Base-by-base conservation (phyloP, 371 early-diverging fungal species). In the Lichtheimia hyalospora region DNA sequence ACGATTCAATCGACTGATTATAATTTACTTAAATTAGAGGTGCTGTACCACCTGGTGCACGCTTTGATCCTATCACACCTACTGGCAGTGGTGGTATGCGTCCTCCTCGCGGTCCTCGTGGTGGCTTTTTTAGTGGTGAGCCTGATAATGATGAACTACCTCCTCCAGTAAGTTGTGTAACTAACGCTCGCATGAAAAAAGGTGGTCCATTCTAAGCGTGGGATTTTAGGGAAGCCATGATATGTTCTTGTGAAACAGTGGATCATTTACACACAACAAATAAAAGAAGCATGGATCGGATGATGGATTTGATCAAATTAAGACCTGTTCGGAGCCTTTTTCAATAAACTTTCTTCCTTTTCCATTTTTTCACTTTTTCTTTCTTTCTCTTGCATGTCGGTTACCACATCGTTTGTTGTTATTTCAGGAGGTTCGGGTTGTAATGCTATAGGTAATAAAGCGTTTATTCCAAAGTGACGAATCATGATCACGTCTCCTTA, bases 21-120 rank as follows among this genome's bases (percentile, higher is more conserved):
- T 34, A 10, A 2, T 34, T 34, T 34, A 10, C 34, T 34, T 34
- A 34, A 34, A 34, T 8, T 34, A 79, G 86, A 62, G 92, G 89
- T 15, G 83, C 93, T 18, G 94, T 94, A 6, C 97, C 97, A 3
- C 92, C 93, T n/a, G 95, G 95, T 13, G 97, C 97, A 5, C 83
- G 96, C 20, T 96, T 93, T 74, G 96, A 96, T 67, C 97, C 96
- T 0, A 92, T 96, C 61, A 86, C 84, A 7, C 97, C 96, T 5
- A 50, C 63, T 14, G 66, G 70, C 14, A 53, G 68, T 49, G 70
- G 73, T 5, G 64, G 71, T 52, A 57, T 61, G 13, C 59, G 72
- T 25, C 72, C 69, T 48, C 62, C 64, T 24, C 77, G 66, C n/a
- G 68, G 84, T 27, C 59, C 64, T 43, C 64, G 69, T 15, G 73